A percentile compares a stretch with the other conserved stretches of the same genome.
Evolutionary conservation across 2,329 filamentous ascomycete species (phyloP).

Genomic region (Monilinia aucupariae): DNA sequence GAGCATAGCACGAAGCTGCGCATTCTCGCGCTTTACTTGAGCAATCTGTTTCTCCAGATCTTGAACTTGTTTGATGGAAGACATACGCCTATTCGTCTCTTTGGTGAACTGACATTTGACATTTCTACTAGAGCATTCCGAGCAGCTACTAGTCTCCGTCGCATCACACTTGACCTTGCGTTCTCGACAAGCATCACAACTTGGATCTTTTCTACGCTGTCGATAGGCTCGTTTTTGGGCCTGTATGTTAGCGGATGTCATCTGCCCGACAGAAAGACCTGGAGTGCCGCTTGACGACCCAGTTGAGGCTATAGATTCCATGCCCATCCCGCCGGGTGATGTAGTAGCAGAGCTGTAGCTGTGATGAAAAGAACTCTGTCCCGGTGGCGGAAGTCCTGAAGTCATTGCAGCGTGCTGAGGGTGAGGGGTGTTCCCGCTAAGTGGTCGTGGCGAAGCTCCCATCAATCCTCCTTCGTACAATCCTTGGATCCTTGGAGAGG

Average conservation of each 20-base stretch:
- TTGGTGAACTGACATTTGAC: slow-evolving; percentile 99
- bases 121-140: slow-evolving; percentile 92
- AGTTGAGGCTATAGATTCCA: slow-evolving; percentile 55
- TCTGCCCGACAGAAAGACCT: slow-evolving; percentile 38
- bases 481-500: slow-evolving; percentile 51
- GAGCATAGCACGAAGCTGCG: slow-evolving; percentile 62
- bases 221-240: slow-evolving; percentile 91
- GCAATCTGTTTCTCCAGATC: slow-evolving; percentile 90
- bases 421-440: slow-evolving; percentile 43
- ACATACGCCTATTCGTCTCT: slow-evolving; percentile 97
- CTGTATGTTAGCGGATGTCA: slow-evolving; percentile 48
- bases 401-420: slow-evolving; percentile 49
- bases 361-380: slow-evolving; percentile 31
- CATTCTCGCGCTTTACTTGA: slow-evolving; percentile 73
- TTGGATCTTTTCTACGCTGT: slow-evolving; percentile 91
- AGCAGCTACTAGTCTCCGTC: slow-evolving; percentile 92
- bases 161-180: slow-evolving; percentile 86
- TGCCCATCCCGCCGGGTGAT: slow-evolving; percentile 40
- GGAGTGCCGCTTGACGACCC: slow-evolving; percentile 54
- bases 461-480: slow-evolving; percentile 50
- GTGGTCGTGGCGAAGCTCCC: slow-evolving; percentile 47
- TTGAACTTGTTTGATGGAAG: slow-evolving; percentile 97
- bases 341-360: slow-evolving; percentile 30
- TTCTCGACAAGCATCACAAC: slow-evolving; percentile 92
- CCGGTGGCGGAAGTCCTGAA: slow-evolving; percentile 40